Base-by-base conservation (phyloP, 2,329 filamentous ascomycete species). In the Colletotrichum australisinense region DNA sequence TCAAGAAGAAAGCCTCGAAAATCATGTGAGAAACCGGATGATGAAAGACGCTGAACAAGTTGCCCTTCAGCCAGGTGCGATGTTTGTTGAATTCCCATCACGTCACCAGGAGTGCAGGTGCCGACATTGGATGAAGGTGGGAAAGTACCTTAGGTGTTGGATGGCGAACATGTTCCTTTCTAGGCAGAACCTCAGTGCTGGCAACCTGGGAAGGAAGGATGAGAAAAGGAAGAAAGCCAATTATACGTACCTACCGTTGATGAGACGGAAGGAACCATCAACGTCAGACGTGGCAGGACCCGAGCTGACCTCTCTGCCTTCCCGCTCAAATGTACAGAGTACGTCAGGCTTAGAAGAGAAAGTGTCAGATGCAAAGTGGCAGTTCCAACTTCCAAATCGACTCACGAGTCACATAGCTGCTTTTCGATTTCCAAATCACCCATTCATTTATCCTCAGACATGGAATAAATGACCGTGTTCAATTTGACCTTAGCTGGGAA, bases 1-100 rank as follows among this genome's bases (percentile, higher is more conserved):
- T 8, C 38, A 56, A 69, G 67, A 73, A 73, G 67, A 64, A 70
- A 69, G 22, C 26, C 19, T 53, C 46, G 35, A 16, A 26, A 6
- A 9, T 56, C 42, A 49, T 49, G 19, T 9, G 53, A 24, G 16
- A 56, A 26, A 26, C 53, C n/a, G 22, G 24, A 49, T n/a, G 42
- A 22, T n/a, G 24, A 56, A 28, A 14, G 53, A 49, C 19, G 42
- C 42, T 49, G 42, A 49, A 49, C 42, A 11, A 49, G 42, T 19
- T 22, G 42, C 3, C 42, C 42, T 22, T 49, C 42, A n/a, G 35
- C 32, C 32, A 14, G 24, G 63, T n/a, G 63, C 42, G 7, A n/a
- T 19, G 19, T 11, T 11, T 42, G n/a, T n/a, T 22, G 56, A 49
- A 63, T 46, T 55, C 53, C 32, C 19, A 70, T 70, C 66, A 60